These are phyloP conservation scores for Triangularia verruculosa DNA, from an alignment of 2,329 filamentous ascomycete genomes.

Conservation along the genomic window DNA sequence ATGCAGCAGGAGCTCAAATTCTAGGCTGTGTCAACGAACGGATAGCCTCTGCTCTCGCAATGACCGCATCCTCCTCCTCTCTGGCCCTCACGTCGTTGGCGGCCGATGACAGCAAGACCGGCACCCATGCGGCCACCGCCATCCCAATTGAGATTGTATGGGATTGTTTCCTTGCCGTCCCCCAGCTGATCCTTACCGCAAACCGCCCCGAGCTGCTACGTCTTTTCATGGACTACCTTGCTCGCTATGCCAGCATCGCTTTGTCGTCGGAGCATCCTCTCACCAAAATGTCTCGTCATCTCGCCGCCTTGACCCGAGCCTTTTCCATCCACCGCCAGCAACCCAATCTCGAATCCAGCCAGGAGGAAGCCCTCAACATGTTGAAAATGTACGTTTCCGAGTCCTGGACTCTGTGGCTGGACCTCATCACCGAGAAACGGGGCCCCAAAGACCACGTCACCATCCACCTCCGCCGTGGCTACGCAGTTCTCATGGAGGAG, in stretches of 20 bases:
- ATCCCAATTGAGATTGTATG: constrained; percentile 26
- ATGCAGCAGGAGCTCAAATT: constrained; percentile 14
- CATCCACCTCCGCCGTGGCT: constrained; percentile 28
- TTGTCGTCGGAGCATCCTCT: constrained; percentile 17
- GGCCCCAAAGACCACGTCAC: constrained; percentile 24
- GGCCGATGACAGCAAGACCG: background rate
- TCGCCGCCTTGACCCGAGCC: constrained; percentile 13
- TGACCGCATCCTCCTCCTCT: background rate
- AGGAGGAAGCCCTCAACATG: background rate
- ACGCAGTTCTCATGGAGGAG: constrained; percentile 22
- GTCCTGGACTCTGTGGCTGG: constrained; percentile 27
- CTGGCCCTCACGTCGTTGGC: constrained; percentile 11
- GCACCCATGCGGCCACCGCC: background rate
- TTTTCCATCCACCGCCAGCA: background rate
- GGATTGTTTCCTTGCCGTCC: constrained; percentile 29
- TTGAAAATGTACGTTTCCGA: constrained; percentile 17
- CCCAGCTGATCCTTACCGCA: constrained; percentile 22
- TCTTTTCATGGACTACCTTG: constrained; percentile 24
- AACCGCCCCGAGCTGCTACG: constrained; percentile 23
- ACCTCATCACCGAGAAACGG: constrained; percentile 10
- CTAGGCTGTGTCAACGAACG: constrained; percentile 15
- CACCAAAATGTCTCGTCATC: constrained; percentile 11
- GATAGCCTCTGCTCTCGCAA: constrained; percentile 10
- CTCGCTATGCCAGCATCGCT: constrained; percentile 21
- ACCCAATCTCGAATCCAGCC: background rate